Evolutionary conservation across 2,329 filamentous ascomycete species (phyloP).

Genomic region (Pseudopyrenochaeta lycopersici): DNA sequence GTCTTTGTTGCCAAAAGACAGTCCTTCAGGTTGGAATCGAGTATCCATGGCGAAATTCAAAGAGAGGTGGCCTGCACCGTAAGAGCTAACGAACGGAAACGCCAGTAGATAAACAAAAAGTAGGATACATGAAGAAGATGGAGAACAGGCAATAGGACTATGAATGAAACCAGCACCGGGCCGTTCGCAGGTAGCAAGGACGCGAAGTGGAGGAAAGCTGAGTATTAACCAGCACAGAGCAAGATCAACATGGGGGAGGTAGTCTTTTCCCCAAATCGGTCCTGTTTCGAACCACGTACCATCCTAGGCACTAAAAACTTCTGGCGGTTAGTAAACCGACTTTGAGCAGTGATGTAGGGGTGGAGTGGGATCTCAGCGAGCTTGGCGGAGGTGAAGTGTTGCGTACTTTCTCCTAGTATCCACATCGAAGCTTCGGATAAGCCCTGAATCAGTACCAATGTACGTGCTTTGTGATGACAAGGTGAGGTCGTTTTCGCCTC

Average conservation of each 20-base stretch:
- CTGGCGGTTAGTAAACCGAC: constrained; percentile 34
- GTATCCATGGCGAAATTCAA: constrained; percentile 38
- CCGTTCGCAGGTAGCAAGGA: constrained; percentile 27
- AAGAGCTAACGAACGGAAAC: constrained; percentile 25
- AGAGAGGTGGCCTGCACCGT: constrained; percentile 45
- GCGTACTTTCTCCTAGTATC: constrained; percentile 40
- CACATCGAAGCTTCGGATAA: constrained; percentile 42
- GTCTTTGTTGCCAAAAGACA: constrained; percentile 35
- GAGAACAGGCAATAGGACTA: constrained; percentile 18
- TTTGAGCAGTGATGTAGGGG: constrained; percentile 28
- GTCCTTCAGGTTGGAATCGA: constrained; percentile 36
- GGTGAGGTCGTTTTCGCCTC: constrained; percentile 29
- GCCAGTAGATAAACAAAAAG: constrained; percentile 20
- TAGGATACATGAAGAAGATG: constrained; percentile 20
- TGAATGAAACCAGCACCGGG: constrained; percentile 34
- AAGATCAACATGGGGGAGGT: constrained; percentile 24
- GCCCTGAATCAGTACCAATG: constrained; percentile 28
- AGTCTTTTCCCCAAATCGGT: constrained; percentile 21
- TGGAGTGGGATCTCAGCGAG: constrained; percentile 30
- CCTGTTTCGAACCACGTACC: constrained; percentile 40
- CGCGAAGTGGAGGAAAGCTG: constrained; percentile 25
- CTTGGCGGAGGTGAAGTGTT: constrained; percentile 45
- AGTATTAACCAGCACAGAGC: constrained; percentile 34
- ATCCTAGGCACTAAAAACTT: constrained; percentile 27
- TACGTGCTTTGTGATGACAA: constrained; percentile 30